These are phyloP conservation scores for Pestalotiopsis sp. DNA, from an alignment of 2,329 filamentous ascomycete genomes.

Conservation along the genomic window DNA sequence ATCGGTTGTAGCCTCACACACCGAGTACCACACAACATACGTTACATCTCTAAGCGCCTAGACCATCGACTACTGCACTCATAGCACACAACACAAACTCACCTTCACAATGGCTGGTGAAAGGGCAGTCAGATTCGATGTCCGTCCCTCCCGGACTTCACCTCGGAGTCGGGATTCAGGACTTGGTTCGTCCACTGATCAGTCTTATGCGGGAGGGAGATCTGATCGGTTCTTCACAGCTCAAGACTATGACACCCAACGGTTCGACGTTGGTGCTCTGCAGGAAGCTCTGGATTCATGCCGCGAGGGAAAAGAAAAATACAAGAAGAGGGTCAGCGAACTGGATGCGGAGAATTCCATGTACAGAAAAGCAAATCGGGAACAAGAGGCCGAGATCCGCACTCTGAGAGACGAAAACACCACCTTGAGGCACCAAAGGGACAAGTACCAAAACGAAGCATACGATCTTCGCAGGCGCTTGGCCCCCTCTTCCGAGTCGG, in stretches of 20 bases:
- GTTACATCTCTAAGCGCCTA: background rate
- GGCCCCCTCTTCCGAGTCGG: background rate
- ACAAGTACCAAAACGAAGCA: background rate
- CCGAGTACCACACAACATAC: constrained; percentile 11
- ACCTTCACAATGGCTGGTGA: constrained; percentile 3
- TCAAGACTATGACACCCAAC: constrained; percentile 25
- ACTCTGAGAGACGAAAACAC: background rate
- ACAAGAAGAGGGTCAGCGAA: constrained; percentile 25
- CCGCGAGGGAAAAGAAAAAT: constrained; percentile 25
- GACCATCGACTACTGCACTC: background rate
- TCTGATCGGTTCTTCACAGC: constrained; percentile 27
- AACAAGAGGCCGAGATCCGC: constrained; percentile 13
- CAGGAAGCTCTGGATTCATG: constrained; percentile 28
- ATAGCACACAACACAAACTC: background rate
- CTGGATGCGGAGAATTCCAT: constrained; percentile 22
- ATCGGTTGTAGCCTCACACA: constrained; percentile 1
- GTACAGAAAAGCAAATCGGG: constrained; percentile 17
- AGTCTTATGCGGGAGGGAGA: constrained; percentile 29
- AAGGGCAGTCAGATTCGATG: constrained; percentile 12
- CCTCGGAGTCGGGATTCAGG: constrained; percentile 24
- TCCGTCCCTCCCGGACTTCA: background rate
- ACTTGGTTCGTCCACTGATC: constrained; percentile 35
- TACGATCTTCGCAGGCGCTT: background rate
- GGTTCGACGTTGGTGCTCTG: constrained; percentile 28
- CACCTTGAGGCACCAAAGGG: background rate